Percentiles rank a stretch among this genome's conserved stretches.
Conservation (phyloP, 129 eudicot genomes). For the Centella asiatica region DNA sequence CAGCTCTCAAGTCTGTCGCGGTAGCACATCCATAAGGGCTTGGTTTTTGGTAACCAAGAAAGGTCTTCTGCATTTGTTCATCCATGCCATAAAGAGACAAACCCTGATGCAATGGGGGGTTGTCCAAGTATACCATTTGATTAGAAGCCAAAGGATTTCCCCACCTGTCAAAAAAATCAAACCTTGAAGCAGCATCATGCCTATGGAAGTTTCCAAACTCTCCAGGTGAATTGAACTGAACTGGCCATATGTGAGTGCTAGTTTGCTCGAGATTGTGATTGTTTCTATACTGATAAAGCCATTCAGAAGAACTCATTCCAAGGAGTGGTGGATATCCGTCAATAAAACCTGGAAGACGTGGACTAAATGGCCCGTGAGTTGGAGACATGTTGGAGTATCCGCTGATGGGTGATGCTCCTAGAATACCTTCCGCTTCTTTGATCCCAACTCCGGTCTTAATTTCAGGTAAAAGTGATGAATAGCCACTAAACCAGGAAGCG, state of each 20-base stretch:
- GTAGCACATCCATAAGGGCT: slow-evolving; percentile 14
- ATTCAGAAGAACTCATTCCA: slow-evolving; percentile 76
- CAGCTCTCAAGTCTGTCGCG: slow-evolving; percentile 3
- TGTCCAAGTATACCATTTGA: slow-evolving; percentile 40
- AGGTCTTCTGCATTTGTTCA: slow-evolving; percentile 27
- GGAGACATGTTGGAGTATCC: slow-evolving; percentile 25
- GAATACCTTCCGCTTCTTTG: slow-evolving; percentile 46
- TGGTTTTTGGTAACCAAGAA: slow-evolving; percentile 42
- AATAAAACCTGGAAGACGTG: slow-evolving; percentile 34
- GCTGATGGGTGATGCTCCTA: slow-evolving; percentile 53
- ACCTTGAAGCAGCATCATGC: slow-evolving; percentile 42
- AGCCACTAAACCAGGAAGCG: slow-evolving; percentile 40
- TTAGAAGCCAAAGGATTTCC: slow-evolving; percentile 47
- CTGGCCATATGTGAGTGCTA: slow-evolving; percentile 29
- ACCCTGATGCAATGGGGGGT: slow-evolving; percentile 21
- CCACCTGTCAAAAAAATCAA: slow-evolving; percentile 57
- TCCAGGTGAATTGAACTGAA: slow-evolving; percentile 28
- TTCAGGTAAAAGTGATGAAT: slow-evolving; percentile 16
- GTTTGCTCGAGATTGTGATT: slow-evolving; percentile 33
- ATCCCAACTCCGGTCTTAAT: slow-evolving; percentile 2
- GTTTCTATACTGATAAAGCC: slow-evolving; percentile 75
- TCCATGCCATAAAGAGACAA: slow-evolving; percentile 25
- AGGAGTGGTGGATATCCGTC: slow-evolving; percentile 48
- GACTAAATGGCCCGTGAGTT: slow-evolving; percentile 28
- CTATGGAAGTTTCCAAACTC: slow-evolving; percentile 26